phyloP scores from a whole-genome alignment of 164 flowering plant species.

The Aristolochia californica region DNA sequence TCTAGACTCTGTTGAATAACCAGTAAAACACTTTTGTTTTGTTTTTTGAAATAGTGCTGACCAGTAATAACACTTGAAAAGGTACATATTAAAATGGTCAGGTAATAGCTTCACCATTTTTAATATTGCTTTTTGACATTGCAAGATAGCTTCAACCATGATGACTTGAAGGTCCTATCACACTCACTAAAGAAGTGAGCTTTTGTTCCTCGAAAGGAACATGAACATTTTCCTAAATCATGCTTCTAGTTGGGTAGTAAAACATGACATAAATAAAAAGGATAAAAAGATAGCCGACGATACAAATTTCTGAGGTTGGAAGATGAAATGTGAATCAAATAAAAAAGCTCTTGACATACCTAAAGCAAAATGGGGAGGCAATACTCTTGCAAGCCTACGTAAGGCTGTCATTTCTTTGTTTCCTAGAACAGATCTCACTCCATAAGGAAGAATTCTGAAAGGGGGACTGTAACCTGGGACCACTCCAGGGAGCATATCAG shows the following conservation, averaged over 20 bases:
- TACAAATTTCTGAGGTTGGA: not conserved
- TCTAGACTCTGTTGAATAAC: no score
- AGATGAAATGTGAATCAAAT: no score
- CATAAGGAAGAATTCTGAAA: conserved; percentile 85
- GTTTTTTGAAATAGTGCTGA: no score
- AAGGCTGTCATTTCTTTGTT: conserved; percentile 55
- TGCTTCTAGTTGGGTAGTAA: not conserved
- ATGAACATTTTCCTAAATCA: not conserved
- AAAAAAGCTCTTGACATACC: conserved; percentile 28
- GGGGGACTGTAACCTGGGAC: conserved; percentile 73
- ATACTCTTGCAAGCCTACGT: conserved; percentile 60
- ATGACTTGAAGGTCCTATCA: not conserved
- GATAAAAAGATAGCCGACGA: not conserved
- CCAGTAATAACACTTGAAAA: no score
- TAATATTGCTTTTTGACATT: not conserved
- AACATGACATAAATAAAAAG: not conserved
- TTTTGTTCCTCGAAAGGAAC: not conserved
- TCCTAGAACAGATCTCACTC: conserved; percentile 53
- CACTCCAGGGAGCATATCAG: conserved; percentile 72
- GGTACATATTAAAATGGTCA: no score
- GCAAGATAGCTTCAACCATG: not conserved
- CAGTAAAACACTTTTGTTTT: no score
- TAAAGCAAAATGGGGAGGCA: conserved; percentile 96
- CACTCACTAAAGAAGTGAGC: no score
- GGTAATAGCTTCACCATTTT: no score